Conservation (phyloP, 805 yeast genomes). For the Brettanomyces custersianus region DNA sequence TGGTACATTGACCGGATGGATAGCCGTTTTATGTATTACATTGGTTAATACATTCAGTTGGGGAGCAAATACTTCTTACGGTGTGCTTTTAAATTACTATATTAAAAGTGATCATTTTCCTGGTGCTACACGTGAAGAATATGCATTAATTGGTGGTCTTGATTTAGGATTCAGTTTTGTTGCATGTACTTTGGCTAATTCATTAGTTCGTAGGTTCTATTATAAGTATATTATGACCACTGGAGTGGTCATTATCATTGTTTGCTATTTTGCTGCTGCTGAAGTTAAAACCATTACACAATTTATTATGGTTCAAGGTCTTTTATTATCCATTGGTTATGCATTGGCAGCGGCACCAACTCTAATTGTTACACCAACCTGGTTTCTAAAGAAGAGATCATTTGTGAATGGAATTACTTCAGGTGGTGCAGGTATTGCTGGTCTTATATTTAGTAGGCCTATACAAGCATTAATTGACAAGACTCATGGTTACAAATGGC, state of each 20-base stretch:
- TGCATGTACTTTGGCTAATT: conserved; percentile 47
- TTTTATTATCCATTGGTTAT: conserved; percentile 34
- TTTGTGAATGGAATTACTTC: conserved; percentile 41
- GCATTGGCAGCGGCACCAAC: conserved; percentile 29
- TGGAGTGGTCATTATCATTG: conserved; percentile 33
- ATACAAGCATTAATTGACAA: conserved; percentile 32
- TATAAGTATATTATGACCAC: conserved; percentile 30
- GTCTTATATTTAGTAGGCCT: conserved; percentile 36
- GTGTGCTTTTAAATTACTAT: conserved; percentile 45
- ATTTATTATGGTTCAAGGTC: conserved; percentile 40
- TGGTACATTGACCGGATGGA: conserved; percentile 43
- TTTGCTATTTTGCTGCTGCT: conserved; percentile 36
- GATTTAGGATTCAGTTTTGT: conserved; percentile 47
- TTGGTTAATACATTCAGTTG: conserved; percentile 33
- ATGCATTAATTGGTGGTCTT: conserved; percentile 48
- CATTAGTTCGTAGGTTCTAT: conserved; percentile 42
- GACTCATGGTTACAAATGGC: conserved; percentile 35
- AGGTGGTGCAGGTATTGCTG: conserved; percentile 47
- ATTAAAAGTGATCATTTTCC: conserved; percentile 31
- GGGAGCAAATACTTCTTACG: conserved; percentile 48
- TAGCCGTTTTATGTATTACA: conserved; percentile 29
- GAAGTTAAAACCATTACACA: conserved; percentile 33
- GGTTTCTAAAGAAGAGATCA: conserved; percentile 37
- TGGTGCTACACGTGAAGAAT: conserved; percentile 43
- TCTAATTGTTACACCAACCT: conserved; percentile 34